These are phyloP conservation scores for Trichomonascaceae sp. DNA, from an alignment of 1,139 yeast genomes.

Conservation along the genomic window DNA sequence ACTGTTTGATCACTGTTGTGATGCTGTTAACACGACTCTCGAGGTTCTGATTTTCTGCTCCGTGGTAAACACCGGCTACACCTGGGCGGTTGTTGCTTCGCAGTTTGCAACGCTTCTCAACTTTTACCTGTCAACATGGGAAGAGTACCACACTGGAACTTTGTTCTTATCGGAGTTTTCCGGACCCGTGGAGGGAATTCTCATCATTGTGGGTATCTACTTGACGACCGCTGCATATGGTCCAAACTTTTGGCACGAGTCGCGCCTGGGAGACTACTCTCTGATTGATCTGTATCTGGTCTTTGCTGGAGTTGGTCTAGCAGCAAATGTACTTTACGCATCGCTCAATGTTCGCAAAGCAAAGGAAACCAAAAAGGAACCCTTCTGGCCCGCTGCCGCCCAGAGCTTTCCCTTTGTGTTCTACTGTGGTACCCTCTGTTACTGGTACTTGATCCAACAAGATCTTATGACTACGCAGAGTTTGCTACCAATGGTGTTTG, in stretches of 20 bases:
- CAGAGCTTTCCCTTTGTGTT: constrained; percentile 62
- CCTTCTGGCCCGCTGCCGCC: constrained; percentile 33
- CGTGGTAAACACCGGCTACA: constrained; percentile 59
- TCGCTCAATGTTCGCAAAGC: constrained; percentile 51
- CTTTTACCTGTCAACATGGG: constrained; percentile 91
- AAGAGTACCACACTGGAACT: constrained; percentile 84
- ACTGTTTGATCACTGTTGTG: constrained; percentile 83
- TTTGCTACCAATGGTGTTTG: constrained; percentile 46
- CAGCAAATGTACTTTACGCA: constrained; percentile 64
- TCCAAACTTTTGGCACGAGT: constrained; percentile 40
- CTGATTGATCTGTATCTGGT: constrained; percentile 34
- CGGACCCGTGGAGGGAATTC: constrained; percentile 92
- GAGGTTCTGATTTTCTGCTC: constrained; percentile 64
- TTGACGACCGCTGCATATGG: constrained; percentile 51
- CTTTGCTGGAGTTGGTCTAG: constrained; percentile 43
- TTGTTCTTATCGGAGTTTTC: constrained; percentile 67
- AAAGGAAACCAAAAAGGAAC: constrained; percentile 28
- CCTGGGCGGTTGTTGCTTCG: constrained; percentile 45
- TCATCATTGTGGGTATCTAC: constrained; percentile 46
- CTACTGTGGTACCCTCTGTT: constrained; percentile 45
- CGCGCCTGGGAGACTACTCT: constrained; percentile 1
- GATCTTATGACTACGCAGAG: neutral
- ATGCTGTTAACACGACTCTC: constrained; percentile 78
- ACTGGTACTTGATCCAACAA: constrained; percentile 24
- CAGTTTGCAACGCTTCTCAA: constrained; percentile 69